These are phyloP conservation scores for Fusarium sp. DNA, from an alignment of 2,329 filamentous ascomycete genomes.

Conservation along the genomic window DNA sequence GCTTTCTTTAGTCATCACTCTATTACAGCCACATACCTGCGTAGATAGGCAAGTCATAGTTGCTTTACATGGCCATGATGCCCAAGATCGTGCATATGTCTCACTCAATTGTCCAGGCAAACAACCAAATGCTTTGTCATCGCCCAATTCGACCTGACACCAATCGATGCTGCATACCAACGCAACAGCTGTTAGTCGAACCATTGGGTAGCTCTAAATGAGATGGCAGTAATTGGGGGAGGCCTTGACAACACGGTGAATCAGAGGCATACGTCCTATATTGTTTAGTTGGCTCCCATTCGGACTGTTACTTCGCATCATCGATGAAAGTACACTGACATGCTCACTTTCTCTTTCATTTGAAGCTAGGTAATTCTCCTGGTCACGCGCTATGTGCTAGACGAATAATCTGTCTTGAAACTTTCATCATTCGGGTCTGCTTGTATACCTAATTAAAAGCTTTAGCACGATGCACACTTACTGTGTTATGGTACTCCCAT, in stretches of 20 bases:
- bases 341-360: too few relatives aligned
- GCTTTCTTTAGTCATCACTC: neutral
- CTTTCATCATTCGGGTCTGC: too few relatives aligned
- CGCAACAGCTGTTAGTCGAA: neutral
- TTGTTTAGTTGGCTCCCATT: too few relatives aligned
- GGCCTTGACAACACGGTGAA: neutral
- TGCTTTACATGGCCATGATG: constrained; percentile 3
- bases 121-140: constrained; percentile 19
- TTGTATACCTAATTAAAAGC: too few relatives aligned
- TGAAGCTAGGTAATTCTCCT: too few relatives aligned
- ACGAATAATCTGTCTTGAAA: too few relatives aligned
- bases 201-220: neutral
- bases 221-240: too few relatives aligned
- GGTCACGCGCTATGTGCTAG: too few relatives aligned
- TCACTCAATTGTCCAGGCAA: constrained; percentile 5
- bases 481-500: too few relatives aligned
- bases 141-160: constrained; percentile 15
- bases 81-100: neutral
- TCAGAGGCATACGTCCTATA: neutral
- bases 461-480: too few relatives aligned
- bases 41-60: neutral
- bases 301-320: too few relatives aligned
- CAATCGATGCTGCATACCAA: constrained; percentile 3
- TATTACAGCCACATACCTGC: neutral
- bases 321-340: too few relatives aligned